phyloP scores from a whole-genome alignment of 371 early-diverging fungal species.

The Rhizopus sp. region DNA sequence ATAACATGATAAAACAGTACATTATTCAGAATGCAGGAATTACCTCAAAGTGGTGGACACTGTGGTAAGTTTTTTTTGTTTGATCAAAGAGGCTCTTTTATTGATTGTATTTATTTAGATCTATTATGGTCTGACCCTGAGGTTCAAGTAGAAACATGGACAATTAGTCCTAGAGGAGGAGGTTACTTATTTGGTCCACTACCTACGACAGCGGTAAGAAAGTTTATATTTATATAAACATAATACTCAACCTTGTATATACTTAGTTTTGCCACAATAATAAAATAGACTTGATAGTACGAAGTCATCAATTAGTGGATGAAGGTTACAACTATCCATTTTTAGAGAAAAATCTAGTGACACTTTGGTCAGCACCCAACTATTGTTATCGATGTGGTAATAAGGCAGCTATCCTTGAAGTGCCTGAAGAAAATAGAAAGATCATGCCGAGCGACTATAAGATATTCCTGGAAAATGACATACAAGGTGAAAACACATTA shows the following conservation, averaged over 20 bases:
- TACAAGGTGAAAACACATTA: constrained; percentile 36
- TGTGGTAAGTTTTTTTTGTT: constrained; percentile 44
- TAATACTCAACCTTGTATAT: background rate
- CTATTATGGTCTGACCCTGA: constrained; percentile 99
- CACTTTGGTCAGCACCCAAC: constrained; percentile 99
- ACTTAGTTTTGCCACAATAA: constrained; percentile 95
- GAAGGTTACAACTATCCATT: constrained; percentile 99
- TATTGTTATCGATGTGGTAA: constrained; percentile 99
- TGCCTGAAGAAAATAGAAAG: constrained; percentile 79
- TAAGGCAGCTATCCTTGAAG: constrained; percentile 95
- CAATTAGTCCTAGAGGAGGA: constrained; percentile 97
- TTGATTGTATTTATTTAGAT: constrained; percentile 50
- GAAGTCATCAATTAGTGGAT: constrained; percentile 97
- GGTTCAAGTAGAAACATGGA: constrained; percentile 94
- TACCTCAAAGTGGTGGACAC: constrained; percentile 51
- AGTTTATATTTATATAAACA: background rate
- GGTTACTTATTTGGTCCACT: constrained; percentile 98
- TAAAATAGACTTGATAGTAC: constrained; percentile 88
- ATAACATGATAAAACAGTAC: constrained; percentile 86
- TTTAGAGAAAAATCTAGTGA: constrained; percentile 95
- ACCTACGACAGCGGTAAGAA: constrained; percentile 86
- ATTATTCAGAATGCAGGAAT: constrained; percentile 51
- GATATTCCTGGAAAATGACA: constrained; percentile 83
- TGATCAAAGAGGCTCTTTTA: background rate
- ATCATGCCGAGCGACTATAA: constrained; percentile 77